phyloP scores from a whole-genome alignment of 208 protist genomes.

The Polymyxa betae region DNA sequence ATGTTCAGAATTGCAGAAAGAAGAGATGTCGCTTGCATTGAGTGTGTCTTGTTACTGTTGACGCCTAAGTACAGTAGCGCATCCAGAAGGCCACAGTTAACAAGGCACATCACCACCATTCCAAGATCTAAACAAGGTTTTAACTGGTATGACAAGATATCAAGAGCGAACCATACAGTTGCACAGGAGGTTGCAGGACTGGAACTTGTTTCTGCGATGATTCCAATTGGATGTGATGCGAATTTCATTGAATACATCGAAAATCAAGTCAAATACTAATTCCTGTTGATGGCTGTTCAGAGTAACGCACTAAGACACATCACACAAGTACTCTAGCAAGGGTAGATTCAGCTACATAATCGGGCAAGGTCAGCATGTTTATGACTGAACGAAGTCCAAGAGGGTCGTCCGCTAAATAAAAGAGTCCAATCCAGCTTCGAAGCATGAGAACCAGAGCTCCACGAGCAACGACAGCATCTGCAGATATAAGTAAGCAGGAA shows the following conservation, averaged over 20 bases:
- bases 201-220: background rate
- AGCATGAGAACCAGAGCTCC: background rate
- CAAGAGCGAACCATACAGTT: background rate
- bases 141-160: background rate
- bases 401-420: background rate
- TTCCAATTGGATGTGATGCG: background rate
- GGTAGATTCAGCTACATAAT: background rate
- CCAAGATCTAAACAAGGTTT: background rate
- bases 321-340: background rate
- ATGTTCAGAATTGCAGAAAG: constrained; percentile 2
- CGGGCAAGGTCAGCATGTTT: constrained; percentile 11
- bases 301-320: background rate
- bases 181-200: background rate
- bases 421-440: background rate
- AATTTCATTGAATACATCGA: constrained; percentile 20
- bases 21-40: constrained; percentile 36
- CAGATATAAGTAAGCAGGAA: too few relatives aligned
- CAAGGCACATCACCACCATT: constrained; percentile 25
- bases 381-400: background rate
- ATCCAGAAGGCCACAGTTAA: constrained; percentile 26
- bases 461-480: too few relatives aligned
- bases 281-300: background rate
- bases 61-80: constrained; percentile 1
- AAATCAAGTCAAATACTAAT: constrained; percentile 23
- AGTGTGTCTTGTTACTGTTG: constrained; percentile 28